These are phyloP conservation scores for Effrenium voratum DNA, from an alignment of 73 alveolate species.

Conservation along the genomic window DNA sequence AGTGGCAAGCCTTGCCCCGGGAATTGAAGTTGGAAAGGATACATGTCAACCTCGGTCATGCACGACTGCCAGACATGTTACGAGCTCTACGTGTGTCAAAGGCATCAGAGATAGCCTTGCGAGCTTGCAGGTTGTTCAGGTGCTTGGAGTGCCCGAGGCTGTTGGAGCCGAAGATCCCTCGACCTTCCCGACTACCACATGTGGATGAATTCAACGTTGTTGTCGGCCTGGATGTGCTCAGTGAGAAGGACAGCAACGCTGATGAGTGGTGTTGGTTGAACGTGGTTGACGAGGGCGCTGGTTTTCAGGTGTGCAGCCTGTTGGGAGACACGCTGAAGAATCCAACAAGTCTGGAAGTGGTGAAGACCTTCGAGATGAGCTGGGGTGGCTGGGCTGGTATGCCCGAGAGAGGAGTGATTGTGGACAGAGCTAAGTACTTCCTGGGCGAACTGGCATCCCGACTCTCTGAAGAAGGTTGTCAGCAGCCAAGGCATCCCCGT, in stretches of 20 bases:
- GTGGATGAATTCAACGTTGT: conserved; percentile 20
- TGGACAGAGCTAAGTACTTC: background rate
- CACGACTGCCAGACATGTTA: conserved; percentile 18
- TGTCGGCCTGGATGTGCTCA: background rate
- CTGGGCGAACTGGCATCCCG: background rate
- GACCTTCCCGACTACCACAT: background rate
- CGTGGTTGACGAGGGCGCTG: background rate
- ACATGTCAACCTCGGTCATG: background rate
- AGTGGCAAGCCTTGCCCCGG: background rate
- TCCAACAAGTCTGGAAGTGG: background rate
- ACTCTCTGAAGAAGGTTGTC: background rate
- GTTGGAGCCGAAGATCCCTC: background rate
- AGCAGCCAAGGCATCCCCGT: conserved; percentile 22
- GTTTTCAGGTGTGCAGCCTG: background rate
- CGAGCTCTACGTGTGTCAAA: background rate
- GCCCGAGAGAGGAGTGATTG: background rate
- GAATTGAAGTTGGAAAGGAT: background rate
- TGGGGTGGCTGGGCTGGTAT: conserved; percentile 6
- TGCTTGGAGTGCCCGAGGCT: background rate
- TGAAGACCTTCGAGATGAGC: background rate
- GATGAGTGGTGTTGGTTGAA: background rate
- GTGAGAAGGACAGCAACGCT: background rate
- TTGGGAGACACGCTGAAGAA: background rate
- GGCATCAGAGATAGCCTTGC: background rate
- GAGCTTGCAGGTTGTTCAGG: background rate